Percentiles rank a stretch among this genome's conserved stretches.
Conservation (phyloP, 1,284 basidiomycete species). For the Rhodofomes roseus region DNA sequence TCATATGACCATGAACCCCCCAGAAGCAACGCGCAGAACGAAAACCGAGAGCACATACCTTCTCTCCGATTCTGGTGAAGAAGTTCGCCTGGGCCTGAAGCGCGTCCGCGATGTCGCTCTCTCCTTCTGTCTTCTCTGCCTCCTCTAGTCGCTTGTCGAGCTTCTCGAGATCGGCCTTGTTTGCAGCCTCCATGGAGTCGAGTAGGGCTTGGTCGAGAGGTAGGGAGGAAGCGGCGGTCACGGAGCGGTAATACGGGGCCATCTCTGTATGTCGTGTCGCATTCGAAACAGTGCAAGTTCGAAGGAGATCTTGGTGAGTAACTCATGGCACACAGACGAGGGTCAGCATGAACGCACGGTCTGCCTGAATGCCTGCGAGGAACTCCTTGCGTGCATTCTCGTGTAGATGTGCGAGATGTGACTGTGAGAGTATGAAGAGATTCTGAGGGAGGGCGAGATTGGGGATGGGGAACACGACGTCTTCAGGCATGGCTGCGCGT, state of each 20-base stretch:
- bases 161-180: constrained; percentile 72
- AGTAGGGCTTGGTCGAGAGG: constrained; percentile 59
- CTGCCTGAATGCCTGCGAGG: constrained; percentile 78
- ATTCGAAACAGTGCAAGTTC: background rate
- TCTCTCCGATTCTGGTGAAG: constrained; percentile 89
- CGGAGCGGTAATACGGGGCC: constrained; percentile 73
- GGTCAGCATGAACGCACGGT: constrained; percentile 55
- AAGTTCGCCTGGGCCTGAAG: constrained; percentile 86
- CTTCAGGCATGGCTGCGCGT: constrained; percentile 67
- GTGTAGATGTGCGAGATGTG: constrained; percentile 60
- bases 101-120: constrained; percentile 90
- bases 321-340: background rate
- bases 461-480: constrained; percentile 80
- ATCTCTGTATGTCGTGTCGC: constrained; percentile 53
- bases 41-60: constrained; percentile 45
- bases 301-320: background rate
- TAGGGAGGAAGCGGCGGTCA: constrained; percentile 47
- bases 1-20: no score
- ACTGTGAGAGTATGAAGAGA: constrained; percentile 69
- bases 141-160: constrained; percentile 82
- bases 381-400: constrained; percentile 64
- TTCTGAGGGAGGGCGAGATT: constrained; percentile 80
- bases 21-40: constrained; percentile 4
- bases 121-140: constrained; percentile 89
- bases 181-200: constrained; percentile 69